Base-by-base conservation (phyloP, 345 rosid species). In the Camelina sativa region DNA sequence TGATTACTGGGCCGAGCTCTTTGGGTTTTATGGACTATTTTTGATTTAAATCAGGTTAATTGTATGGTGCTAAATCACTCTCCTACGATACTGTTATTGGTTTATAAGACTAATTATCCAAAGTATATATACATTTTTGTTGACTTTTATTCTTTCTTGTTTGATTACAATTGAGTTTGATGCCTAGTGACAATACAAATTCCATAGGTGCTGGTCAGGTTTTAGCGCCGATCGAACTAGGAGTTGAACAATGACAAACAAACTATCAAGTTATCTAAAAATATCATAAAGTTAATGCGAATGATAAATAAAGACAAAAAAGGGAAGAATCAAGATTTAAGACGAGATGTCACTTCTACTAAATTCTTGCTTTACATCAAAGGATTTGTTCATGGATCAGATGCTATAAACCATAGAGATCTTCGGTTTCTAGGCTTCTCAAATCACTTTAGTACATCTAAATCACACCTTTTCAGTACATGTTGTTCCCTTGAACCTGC, bases 401-500 rank as follows among this genome's bases (percentile, higher is more conserved):
- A 65, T 67, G 38, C 28, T 62, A 13, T 41, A 8, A 23, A 62
- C 20, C 67, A 41, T 41, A 43, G 37, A 13, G 1, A 53, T 67
- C 51, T 76, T 52, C 15, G 15, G 32, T 61, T 62, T 61, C 69
- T 76, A 54, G 32, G 34, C 23, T 66, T 74, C 16, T 30, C 32
- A 48, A 65, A 20, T 61, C 41, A 34, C 37, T 34, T 34, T 1
- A 34, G 9, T 34, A 34, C 37, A 7, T 11, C 59, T 44, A 74
- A 57, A 25, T 17, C 78, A 74, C 20, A 63, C 34, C 34, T 46
- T 44, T 55, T 69, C 54, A 71, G 55, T 71, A 76, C 70, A 69
- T 17, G n/a, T 46, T 62, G 41, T 62, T 69, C 38, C 48, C 76
- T 6, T 76, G 80, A 71, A 48, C 76, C 76, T 64, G 30, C 67